Percentiles rank a stretch among this genome's conserved stretches.
phyloP scores from a whole-genome alignment of 208 protist genomes.

The Crithidia expoeki region DNA sequence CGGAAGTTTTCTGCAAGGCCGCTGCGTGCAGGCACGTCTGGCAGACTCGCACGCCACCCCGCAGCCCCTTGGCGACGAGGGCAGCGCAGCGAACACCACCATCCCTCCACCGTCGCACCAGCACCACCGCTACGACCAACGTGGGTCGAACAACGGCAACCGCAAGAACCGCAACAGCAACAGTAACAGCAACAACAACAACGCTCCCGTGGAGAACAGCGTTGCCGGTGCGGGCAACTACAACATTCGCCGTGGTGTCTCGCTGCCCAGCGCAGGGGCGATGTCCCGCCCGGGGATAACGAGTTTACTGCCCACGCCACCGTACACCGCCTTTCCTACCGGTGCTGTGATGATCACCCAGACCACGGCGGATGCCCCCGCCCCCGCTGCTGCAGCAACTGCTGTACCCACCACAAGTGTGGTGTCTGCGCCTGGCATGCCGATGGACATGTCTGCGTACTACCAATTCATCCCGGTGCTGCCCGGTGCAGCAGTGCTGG shows the following conservation, averaged over 20 bases:
- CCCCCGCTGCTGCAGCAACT: neutral
- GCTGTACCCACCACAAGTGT: neutral
- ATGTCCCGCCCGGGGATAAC: constrained; percentile 3
- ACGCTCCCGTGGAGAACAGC: too few relatives aligned
- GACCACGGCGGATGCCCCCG: too few relatives aligned
- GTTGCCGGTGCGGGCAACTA: neutral
- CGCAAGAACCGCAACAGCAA: constrained; percentile 12
- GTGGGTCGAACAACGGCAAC: neutral
- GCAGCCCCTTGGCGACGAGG: constrained; percentile 39
- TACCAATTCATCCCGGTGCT: constrained; percentile 7
- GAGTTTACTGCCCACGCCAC: neutral
- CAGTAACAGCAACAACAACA: too few relatives aligned
- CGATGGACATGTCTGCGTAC: constrained; percentile 11
- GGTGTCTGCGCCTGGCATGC: neutral
- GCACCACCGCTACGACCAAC: constrained; percentile 15
- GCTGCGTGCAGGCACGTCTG: constrained; percentile 62
- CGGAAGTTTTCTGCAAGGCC: constrained; percentile 41
- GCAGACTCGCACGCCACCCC: constrained; percentile 65
- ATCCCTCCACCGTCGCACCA: constrained; percentile 15
- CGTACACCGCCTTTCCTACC: neutral
- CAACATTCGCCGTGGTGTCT: constrained; percentile 1
- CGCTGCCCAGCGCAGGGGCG: neutral
- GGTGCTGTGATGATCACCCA: neutral
- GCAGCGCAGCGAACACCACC: constrained; percentile 22
- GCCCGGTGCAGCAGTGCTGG: neutral